Conservation (phyloP, 2,329 filamentous ascomycete species). For the Endocalyx cinctus region DNA sequence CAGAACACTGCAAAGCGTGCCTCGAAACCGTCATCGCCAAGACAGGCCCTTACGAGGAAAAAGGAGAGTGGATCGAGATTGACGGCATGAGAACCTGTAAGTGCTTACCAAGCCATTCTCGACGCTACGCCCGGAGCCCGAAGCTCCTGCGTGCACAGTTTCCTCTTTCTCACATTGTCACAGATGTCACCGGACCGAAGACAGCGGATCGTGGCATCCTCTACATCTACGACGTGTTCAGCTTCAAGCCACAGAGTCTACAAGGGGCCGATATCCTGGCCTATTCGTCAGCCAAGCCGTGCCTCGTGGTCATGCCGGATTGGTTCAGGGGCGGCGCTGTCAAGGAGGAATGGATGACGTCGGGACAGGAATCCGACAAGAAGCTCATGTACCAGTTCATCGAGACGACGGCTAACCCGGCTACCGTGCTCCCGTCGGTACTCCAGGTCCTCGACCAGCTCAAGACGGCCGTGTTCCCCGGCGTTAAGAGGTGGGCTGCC, state of each 20-base stretch:
- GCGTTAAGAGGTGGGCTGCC: background rate
- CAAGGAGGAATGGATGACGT: background rate
- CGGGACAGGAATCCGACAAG: background rate
- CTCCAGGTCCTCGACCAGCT: background rate
- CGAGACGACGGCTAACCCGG: background rate
- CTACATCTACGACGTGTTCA: constrained; percentile 1
- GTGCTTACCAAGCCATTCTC: background rate
- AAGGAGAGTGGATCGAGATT: background rate
- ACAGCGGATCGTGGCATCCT: constrained; percentile 1
- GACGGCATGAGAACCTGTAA: constrained; percentile 1
- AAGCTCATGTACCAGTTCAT: background rate
- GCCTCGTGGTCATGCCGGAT: background rate
- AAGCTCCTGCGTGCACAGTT: too few relatives aligned
- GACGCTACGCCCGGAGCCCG: background rate
- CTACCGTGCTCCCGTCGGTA: background rate
- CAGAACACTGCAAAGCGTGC: background rate
- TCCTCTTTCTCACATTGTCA: background rate
- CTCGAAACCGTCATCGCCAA: constrained; percentile 1
- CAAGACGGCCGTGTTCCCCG: background rate
- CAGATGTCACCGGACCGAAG: constrained; percentile 1
- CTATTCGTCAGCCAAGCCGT: background rate
- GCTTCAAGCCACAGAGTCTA: background rate
- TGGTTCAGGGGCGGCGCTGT: background rate
- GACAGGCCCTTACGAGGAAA: constrained; percentile 1
- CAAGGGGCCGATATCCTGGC: constrained; percentile 1